A percentile compares a stretch with the other conserved stretches of the same genome.
Evolutionary conservation across 345 rosid genomes (phyloP).

Genomic region (Reutealis trisperma): DNA sequence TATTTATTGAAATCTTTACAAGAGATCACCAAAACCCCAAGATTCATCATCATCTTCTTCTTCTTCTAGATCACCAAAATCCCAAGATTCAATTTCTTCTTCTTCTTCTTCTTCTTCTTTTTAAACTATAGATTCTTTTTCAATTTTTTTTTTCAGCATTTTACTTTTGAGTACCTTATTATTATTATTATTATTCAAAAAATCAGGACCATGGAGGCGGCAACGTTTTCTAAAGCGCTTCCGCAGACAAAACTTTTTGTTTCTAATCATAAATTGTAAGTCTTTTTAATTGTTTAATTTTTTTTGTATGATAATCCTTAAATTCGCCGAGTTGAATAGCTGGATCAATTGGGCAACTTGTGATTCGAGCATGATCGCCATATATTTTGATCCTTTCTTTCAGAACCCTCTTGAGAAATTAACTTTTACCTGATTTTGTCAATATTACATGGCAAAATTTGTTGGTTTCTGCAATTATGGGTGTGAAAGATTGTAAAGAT

Average conservation of each 20-base stretch:
- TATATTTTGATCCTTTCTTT: background rate
- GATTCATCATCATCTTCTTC: background rate
- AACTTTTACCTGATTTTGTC: background rate
- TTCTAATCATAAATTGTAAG: constrained; percentile 14
- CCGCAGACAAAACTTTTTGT: constrained; percentile 3
- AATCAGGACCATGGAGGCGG: constrained; percentile 21
- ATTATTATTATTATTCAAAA: background rate
- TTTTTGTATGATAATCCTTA: background rate
- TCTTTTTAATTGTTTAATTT: background rate
- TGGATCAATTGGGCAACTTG: background rate
- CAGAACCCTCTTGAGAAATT: background rate
- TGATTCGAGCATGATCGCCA: background rate
- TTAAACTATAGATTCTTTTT: background rate
- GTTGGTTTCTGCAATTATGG: too few species aligned
- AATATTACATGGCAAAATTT: too few species aligned
- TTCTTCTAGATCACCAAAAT: too few species aligned
- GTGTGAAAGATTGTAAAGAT: too few species aligned
- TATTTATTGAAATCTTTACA: background rate
- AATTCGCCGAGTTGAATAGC: background rate
- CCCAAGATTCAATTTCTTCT: background rate
- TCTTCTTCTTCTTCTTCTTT: background rate
- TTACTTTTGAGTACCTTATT: background rate
- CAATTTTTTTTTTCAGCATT: background rate
- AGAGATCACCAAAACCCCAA: background rate
- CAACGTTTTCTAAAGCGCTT: constrained; percentile 10